Evolutionary conservation across 2,329 filamentous ascomycete species (phyloP).

Genomic region (Aspergillus sp.): DNA sequence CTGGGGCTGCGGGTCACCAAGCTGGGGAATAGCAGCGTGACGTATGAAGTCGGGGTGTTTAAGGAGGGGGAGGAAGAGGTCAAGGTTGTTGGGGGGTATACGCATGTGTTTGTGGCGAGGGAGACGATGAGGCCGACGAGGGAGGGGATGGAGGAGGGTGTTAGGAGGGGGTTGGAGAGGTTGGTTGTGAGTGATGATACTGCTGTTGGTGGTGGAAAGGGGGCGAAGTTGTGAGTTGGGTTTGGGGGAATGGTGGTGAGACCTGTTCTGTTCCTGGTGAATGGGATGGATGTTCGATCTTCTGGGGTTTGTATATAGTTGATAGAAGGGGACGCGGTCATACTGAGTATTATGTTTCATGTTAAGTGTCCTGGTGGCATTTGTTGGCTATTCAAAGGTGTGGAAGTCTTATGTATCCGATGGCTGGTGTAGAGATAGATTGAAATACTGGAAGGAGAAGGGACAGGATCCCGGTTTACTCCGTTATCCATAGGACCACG

Average conservation of each 20-base stretch:
- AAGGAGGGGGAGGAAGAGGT: conserved; percentile 71
- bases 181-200: conserved; percentile 45
- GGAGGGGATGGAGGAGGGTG: conserved; percentile 51
- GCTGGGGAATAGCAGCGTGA: conserved; percentile 82
- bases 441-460: no score
- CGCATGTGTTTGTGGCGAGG: conserved; percentile 86
- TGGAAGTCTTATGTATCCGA: background rate
- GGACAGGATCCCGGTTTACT: no score
- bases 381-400: background rate
- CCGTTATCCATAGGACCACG: no score
- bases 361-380: background rate
- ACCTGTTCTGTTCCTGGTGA: background rate
- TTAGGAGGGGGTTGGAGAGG: conserved; percentile 58
- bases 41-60: conserved; percentile 87
- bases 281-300: background rate
- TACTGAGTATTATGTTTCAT: no score
- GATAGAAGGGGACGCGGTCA: background rate
- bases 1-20: conserved; percentile 79
- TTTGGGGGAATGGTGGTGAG: background rate
- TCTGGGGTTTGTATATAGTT: background rate
- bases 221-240: background rate
- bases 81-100: conserved; percentile 80
- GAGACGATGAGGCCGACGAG: conserved; percentile 67
- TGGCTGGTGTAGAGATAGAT: background rate
- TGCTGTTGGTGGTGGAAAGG: background rate